Evolutionary conservation across 805 yeast genomes (phyloP), one percentile per base, ranked within the genome.

Genomic region (Peterozyma xylosa): DNA sequence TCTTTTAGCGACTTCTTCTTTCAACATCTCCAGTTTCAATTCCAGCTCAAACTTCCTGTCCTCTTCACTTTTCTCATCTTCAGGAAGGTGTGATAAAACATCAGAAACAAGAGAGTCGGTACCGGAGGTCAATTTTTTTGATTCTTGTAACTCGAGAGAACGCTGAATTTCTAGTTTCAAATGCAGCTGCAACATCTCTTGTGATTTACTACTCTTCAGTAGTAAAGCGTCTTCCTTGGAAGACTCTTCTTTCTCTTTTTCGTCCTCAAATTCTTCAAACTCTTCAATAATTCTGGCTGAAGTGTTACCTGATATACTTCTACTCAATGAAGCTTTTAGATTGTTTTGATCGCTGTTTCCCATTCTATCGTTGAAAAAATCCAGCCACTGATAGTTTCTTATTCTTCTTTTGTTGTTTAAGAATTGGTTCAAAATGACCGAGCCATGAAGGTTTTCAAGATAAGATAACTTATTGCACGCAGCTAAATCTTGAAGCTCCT

Each of bases 401-500:
- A 66, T 51, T 5, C 62, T 53, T 43, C 80, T 55, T 13, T 68
- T 66, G 39, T 63, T 63, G 48, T 68, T 67, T 38, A 74, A 50
- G 33, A 71, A 67, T 37, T 66, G 66, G 50, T 73, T 73, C 16
- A 70, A 49, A 30, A 69, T 68, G 29, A 74, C 73, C 9, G 70
- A 60, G 36, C 76, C 76, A 47, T 76, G 81, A 6, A 66, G 48
- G 49, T 71, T 70, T 48, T 75, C 80, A 32, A 74, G 53, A 48
- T 73, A 76, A 45, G 60, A 68, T 17, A 75, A 58, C 30, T 67
- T 59, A 49, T 66, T 53, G 57, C 57, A 53, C 37, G 56, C 43
- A 15, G 49, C 48, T 9, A 45, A 56, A 59, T 56, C 41, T 43
- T 43, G 42, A 56, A 47, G 44, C 61, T 52, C 62, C 66, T 53